Conservation (phyloP, 805 yeast species). For the Myxozyma udenii region DNA sequence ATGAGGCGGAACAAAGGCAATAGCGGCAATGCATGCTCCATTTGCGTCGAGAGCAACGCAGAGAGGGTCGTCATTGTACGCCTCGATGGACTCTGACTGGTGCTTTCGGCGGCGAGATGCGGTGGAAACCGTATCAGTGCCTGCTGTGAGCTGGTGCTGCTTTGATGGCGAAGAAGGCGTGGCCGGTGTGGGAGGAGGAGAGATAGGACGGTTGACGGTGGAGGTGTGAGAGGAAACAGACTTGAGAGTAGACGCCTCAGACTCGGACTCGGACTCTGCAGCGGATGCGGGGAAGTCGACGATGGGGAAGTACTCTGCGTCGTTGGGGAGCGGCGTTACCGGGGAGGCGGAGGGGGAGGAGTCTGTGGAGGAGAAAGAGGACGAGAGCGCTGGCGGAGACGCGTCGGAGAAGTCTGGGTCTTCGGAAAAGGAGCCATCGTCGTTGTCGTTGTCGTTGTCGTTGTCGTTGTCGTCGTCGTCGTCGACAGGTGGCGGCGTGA, state of each 20-base stretch:
- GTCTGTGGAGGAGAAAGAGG: slow-evolving; percentile 10
- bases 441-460: background rate
- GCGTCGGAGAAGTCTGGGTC: background rate
- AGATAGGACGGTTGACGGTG: background rate
- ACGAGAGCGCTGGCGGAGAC: slow-evolving; percentile 21
- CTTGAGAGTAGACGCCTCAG: slow-evolving; percentile 11
- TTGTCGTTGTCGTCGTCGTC: slow-evolving; percentile 8
- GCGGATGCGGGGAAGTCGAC: slow-evolving; percentile 5
- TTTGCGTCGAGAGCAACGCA: slow-evolving; percentile 28
- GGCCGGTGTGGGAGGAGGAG: background rate
- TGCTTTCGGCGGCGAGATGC: slow-evolving; percentile 24
- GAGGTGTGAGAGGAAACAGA: slow-evolving; percentile 5
- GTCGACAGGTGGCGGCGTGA: slow-evolving; percentile 26
- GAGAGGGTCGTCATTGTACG: slow-evolving; percentile 27
- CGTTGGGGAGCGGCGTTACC: slow-evolving; percentile 6
- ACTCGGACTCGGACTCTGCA: slow-evolving; percentile 5
- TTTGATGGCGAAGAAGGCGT: background rate
- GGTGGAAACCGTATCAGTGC: slow-evolving; percentile 2
- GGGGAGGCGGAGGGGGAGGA: slow-evolving; percentile 24
- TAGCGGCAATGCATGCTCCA: slow-evolving; percentile 27
- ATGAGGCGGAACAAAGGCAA: slow-evolving; percentile 18
- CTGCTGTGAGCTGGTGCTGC: background rate
- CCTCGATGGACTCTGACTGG: slow-evolving; percentile 15
- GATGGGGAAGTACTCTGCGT: slow-evolving; percentile 20
- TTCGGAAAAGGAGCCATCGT: background rate